Evolutionary conservation across 257 asterid species (phyloP).

Genomic region (Parsonsia alboflavescens): DNA sequence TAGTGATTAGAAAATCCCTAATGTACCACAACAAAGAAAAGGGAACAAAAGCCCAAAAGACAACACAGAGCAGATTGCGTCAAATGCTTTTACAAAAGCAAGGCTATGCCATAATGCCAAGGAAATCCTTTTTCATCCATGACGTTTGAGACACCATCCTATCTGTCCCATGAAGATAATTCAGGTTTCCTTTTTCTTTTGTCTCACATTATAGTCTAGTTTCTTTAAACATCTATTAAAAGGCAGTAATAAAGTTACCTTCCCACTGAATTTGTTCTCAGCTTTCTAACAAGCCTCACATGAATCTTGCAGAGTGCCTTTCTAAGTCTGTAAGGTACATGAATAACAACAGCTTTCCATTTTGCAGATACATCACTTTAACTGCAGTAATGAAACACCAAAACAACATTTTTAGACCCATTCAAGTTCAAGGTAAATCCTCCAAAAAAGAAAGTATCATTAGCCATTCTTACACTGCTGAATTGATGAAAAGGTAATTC

Average conservation of each 20-base stretch:
- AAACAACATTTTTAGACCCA: background rate
- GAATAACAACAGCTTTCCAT: slow-evolving; percentile 85
- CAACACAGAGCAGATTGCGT: background rate
- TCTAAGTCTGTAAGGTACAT: slow-evolving; percentile 75
- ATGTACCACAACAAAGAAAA: background rate
- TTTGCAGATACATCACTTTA: slow-evolving; percentile 70
- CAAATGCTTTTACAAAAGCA: background rate
- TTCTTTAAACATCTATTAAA: background rate
- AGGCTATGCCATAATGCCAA: background rate
- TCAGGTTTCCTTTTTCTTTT: too few relatives aligned
- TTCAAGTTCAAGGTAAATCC: background rate
- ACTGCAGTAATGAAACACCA: slow-evolving; percentile 29
- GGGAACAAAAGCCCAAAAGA: background rate
- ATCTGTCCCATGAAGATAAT: too few relatives aligned
- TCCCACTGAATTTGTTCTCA: slow-evolving; percentile 91
- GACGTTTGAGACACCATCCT: background rate
- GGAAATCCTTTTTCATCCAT: background rate
- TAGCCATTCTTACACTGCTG: slow-evolving; percentile 53
- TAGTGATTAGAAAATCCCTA: background rate
- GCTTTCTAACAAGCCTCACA: slow-evolving; percentile 74
- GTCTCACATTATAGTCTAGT: too few relatives aligned
- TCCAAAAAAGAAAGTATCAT: too few relatives aligned
- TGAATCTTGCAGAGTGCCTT: slow-evolving; percentile 90
- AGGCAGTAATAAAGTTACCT: slow-evolving; percentile 34
- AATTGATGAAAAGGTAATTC: slow-evolving; percentile 79